Percentiles rank a stretch among this genome's conserved stretches.
Evolutionary conservation across 1,284 basidiomycete genomes (phyloP).

Genomic region (Ceratobasidium sp.): DNA sequence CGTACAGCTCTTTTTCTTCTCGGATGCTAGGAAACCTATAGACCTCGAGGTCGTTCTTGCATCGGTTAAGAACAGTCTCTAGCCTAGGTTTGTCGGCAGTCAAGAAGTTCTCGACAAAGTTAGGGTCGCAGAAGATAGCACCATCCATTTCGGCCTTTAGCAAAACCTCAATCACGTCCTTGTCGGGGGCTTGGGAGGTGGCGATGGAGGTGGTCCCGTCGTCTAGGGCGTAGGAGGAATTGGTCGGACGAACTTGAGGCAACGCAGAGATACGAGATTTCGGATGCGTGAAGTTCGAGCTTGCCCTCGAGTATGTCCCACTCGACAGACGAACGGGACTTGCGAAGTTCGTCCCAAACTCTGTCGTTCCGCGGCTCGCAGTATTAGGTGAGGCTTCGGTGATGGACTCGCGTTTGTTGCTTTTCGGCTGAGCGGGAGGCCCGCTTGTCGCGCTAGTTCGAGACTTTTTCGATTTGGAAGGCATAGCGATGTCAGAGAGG

Average conservation of each 20-base stretch:
- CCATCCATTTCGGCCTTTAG: slow-evolving; percentile 5
- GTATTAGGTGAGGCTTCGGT: too few species aligned
- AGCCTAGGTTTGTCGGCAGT: not conserved
- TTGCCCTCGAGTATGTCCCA: too few species aligned
- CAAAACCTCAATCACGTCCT: not conserved
- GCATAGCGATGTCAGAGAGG: not conserved
- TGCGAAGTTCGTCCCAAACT: too few species aligned
- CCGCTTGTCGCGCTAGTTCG: too few species aligned
- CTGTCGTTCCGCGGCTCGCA: too few species aligned
- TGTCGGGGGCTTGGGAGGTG: not conserved
- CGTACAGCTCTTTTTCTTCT: not conserved
- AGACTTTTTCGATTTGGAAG: not conserved
- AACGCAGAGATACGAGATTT: too few species aligned
- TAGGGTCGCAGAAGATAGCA: slow-evolving; percentile 8
- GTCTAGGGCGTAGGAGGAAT: too few species aligned
- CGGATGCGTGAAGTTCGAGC: too few species aligned
- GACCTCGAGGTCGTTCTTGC: not conserved
- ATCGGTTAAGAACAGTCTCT: not conserved
- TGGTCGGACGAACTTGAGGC: too few species aligned
- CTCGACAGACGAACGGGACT: too few species aligned
- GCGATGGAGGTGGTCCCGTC: not conserved
- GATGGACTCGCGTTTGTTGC: too few species aligned
- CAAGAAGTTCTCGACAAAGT: slow-evolving; percentile 21
- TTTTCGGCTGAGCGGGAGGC: too few species aligned
- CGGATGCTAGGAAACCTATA: not conserved